Base-by-base conservation (phyloP, 2,329 filamentous ascomycete species). In the Mariannaea sp. region DNA sequence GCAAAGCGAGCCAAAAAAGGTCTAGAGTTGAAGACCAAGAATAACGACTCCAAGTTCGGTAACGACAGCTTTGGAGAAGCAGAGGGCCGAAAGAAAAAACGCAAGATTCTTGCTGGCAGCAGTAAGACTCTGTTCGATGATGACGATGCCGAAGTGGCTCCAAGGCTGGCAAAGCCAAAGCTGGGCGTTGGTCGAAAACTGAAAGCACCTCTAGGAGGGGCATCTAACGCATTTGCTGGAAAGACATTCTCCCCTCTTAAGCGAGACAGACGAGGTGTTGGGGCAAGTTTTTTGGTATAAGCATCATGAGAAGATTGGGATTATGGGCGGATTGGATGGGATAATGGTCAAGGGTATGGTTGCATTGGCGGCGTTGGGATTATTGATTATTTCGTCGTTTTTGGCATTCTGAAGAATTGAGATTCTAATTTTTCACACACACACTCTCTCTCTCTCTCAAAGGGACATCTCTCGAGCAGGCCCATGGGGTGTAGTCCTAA, bases 121-220 rank as follows among this genome's bases (percentile, higher is more conserved):
- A 83, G 81, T 41, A 83, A 84, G 58, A 89, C 84, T 3, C 68
- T 94, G 5, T 90, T 93, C 53, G 86, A 88, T 7, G 86, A 86
- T 4, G 87, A 88, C 7, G 80, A 77, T 5, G 83, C 71, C 9
- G 82, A 82, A 55, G 73, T 67, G 54, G 14, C 46, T 6, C 55
- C 59, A 56, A 67, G 68, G 40, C 66, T 70, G 53, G 57, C 68
- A 12, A 77, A 75, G 59, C 48, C 66, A 19, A 61, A 65, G 43
- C 63, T 73, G 41, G 67, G 55, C 14, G 55, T 58, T 29, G 59
- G 59, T 3, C 56, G 70, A 40, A 57, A 58, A 57, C 27, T 66
- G 46, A 74, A 75, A 59, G 70, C 71, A 20, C 72, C 71, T 1
- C 69, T 79, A 39, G 73, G 65, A 32, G 70, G 71, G 26, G 68